Conservation (phyloP, 1,139 yeast genomes). For the Yamadazyma trypodendri region DNA sequence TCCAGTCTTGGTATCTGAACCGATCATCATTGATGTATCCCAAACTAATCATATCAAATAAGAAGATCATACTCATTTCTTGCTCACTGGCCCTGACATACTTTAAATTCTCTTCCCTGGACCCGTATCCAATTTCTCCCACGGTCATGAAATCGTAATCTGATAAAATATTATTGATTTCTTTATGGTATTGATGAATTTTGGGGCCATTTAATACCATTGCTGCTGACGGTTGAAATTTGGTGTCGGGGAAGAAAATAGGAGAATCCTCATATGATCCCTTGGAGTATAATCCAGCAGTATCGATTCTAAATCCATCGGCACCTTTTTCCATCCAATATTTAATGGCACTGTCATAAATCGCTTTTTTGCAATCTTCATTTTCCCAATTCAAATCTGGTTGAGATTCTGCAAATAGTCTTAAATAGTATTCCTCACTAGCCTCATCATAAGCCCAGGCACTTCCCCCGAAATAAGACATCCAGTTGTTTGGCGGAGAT, state of each 20-base stretch:
- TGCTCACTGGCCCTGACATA: constrained; percentile 47
- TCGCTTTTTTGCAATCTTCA: constrained; percentile 43
- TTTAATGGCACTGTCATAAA: constrained; percentile 46
- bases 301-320: constrained; percentile 59
- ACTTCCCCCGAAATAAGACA: constrained; percentile 49
- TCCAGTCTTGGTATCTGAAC: constrained; percentile 22
- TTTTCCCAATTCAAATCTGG: constrained; percentile 43
- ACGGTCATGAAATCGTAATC: constrained; percentile 55
- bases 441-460: constrained; percentile 56
- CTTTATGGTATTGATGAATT: constrained; percentile 55
- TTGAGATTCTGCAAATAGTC: constrained; percentile 49
- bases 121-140: constrained; percentile 49
- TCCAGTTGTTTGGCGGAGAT: constrained; percentile 58
- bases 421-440: constrained; percentile 53
- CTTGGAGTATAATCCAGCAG: constrained; percentile 53
- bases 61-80: constrained; percentile 52
- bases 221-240: constrained; percentile 37
- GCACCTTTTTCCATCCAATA: constrained; percentile 57
- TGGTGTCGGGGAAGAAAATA: constrained; percentile 35
- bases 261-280: constrained; percentile 50
- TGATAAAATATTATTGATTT: constrained; percentile 43
- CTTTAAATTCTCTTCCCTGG: constrained; percentile 42
- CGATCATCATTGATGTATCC: constrained; percentile 37
- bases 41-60: constrained; percentile 44
- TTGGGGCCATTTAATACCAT: constrained; percentile 46